These are phyloP conservation scores for Citrullus amarus DNA, from an alignment of 306 rosid species.

Conservation along the genomic window DNA sequence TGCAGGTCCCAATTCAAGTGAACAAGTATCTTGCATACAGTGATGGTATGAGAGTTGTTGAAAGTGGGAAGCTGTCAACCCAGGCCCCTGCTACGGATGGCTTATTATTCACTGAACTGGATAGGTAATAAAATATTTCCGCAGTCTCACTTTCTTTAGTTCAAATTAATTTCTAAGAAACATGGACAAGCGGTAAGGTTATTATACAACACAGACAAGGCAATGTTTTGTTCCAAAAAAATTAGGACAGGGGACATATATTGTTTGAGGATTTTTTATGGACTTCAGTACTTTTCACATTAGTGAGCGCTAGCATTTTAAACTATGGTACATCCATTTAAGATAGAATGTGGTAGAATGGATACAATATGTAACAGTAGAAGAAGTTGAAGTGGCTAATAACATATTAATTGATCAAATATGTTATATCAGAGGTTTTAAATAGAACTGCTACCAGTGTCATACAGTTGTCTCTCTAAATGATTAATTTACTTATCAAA, in stretches of 20 bases:
- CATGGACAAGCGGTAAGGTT: not conserved
- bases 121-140: constrained; percentile 38
- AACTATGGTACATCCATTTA: not conserved
- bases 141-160: not conserved
- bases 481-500: not conserved
- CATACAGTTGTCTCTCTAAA: not conserved
- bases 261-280: not conserved
- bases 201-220: not conserved
- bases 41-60: constrained; percentile 89
- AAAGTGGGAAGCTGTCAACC: constrained; percentile 57
- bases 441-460: not conserved
- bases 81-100: constrained; percentile 67
- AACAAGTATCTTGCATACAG: constrained; percentile 77
- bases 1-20: constrained; percentile 94
- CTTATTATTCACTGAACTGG: constrained; percentile 66
- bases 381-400: not conserved
- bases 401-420: not conserved
- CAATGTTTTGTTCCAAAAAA: not conserved
- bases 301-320: not conserved
- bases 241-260: not conserved
- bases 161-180: not conserved
- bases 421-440: not conserved
- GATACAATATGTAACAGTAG: not conserved
- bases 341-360: not conserved
- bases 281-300: not conserved